Evolutionary conservation across 257 asterid species (phyloP), one percentile per base, ranked within the genome.

Genomic region (Perilla frutescens): DNA sequence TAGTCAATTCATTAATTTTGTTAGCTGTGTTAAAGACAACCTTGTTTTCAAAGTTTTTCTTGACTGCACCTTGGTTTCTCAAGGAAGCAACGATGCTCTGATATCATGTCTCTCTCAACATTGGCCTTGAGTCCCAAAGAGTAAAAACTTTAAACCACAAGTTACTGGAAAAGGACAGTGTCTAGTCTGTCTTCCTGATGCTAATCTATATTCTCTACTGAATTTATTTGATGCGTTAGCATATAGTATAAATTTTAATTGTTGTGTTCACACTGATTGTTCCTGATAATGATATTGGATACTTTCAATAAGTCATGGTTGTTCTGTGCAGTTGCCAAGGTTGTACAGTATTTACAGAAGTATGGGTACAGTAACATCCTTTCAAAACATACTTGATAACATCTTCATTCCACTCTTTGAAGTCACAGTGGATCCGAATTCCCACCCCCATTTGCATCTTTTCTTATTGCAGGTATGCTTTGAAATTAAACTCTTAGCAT

Each of bases 291-390:
- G 71, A 53, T 72, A 58, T 58, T 71, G 71, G 56, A 57, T 66
- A 53, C 66, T 45, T 63, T 29, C 75, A 66, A 49, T 49, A 62
- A 14, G 61, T 80, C 53, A 62, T 77, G 73, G 68, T 77, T 76
- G 77, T 58, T 51, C 45, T 77, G 48, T 88, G 91, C 97, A 93
- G 98, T 91, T 93, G 82, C 98, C 98, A 66, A 87, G 88, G 81
- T 77, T 93, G 51, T 93, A 93, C 90, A 93, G 89, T 75, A 81
- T 93, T 79, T 93, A 93, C 93, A 84, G 86, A 77, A 76, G 95
- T 76, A 93, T 93, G 98, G 98, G 98, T 76, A 91, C 96, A 63
- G 96, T 84, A 49, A 93, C 94, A 70, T 91, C 97, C 72, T 93
- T 93, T 62, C 98, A 93, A 86, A 93, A 86, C 72, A 91, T 93